These are phyloP conservation scores for Helicocarpus griseus DNA, from an alignment of 2,329 filamentous ascomycete species.

Conservation along the genomic window DNA sequence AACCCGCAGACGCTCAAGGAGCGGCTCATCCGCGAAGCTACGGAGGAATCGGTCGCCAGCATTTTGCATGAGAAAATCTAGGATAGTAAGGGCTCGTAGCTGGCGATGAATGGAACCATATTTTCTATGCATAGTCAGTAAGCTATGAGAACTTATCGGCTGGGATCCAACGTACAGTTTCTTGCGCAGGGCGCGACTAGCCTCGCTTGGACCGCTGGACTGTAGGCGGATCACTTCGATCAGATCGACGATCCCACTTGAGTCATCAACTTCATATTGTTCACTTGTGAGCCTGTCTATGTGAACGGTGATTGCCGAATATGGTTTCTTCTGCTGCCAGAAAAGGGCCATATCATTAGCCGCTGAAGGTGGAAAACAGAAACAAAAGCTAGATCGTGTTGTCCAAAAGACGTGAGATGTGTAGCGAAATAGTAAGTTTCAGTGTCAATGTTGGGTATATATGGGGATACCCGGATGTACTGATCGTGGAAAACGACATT, in stretches of 20 bases:
- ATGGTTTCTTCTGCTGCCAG: conserved; percentile 59
- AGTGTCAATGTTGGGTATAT: too few species aligned
- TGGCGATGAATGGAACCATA: conserved; percentile 94
- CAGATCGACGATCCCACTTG: conserved; percentile 84
- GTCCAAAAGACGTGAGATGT: conserved; percentile 1
- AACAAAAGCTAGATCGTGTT: neutral
- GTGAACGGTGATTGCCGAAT: conserved; percentile 85
- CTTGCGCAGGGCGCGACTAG: conserved; percentile 85
- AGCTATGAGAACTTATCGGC: conserved; percentile 1
- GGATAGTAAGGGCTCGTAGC: conserved; percentile 73
- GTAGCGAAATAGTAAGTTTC: too few species aligned
- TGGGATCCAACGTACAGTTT: conserved; percentile 57
- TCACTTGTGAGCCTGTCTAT: conserved; percentile 87
- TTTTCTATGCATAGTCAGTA: conserved; percentile 47
- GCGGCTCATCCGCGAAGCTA: conserved; percentile 77
- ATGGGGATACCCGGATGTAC: too few species aligned
- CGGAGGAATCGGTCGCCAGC: conserved; percentile 80
- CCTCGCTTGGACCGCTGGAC: conserved; percentile 74
- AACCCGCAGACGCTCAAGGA: conserved; percentile 82
- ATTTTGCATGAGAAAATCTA: conserved; percentile 92
- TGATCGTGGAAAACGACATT: too few species aligned
- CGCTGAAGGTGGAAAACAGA: neutral
- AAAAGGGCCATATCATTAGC: neutral
- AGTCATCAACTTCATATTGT: conserved; percentile 79
- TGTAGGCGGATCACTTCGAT: conserved; percentile 92